Conservation (phyloP, 2,329 filamentous ascomycete species). For the Aspergillus spinulosporus region DNA sequence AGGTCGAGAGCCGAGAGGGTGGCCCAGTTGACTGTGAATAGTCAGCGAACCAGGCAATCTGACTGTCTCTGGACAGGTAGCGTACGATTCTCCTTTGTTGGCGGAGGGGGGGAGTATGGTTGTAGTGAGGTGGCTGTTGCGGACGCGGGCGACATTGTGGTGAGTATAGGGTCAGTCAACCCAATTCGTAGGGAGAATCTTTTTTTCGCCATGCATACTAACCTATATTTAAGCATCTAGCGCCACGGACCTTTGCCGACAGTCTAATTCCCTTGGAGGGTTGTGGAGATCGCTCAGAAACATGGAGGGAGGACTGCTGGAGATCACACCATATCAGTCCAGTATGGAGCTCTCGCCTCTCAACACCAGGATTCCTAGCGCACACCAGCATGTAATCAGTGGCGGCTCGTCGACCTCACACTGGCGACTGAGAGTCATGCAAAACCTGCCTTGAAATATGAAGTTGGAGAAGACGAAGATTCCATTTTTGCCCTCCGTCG, state of each 20-base stretch:
- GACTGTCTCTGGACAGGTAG: background rate
- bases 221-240: too few relatives aligned
- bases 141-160: background rate
- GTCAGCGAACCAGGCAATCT: background rate
- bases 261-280: too few relatives aligned
- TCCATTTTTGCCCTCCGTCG: too few relatives aligned
- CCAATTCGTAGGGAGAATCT: too few relatives aligned
- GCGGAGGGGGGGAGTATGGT: background rate
- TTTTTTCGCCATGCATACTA: too few relatives aligned
- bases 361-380: too few relatives aligned
- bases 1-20: slow-evolving; percentile 58
- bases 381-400: too few relatives aligned
- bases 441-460: too few relatives aligned
- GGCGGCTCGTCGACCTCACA: too few relatives aligned
- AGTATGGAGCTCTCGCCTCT: background rate
- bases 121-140: background rate
- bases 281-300: background rate
- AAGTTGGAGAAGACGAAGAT: too few relatives aligned
- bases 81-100: background rate
- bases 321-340: background rate
- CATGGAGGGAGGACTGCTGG: background rate
- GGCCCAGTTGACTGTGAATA: slow-evolving; percentile 30
- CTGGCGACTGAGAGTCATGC: too few relatives aligned
- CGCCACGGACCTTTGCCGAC: too few relatives aligned
- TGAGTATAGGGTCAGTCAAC: background rate